phyloP scores from a whole-genome alignment of 768 basidiomycete genomes.

The Leccinum arenicola region DNA sequence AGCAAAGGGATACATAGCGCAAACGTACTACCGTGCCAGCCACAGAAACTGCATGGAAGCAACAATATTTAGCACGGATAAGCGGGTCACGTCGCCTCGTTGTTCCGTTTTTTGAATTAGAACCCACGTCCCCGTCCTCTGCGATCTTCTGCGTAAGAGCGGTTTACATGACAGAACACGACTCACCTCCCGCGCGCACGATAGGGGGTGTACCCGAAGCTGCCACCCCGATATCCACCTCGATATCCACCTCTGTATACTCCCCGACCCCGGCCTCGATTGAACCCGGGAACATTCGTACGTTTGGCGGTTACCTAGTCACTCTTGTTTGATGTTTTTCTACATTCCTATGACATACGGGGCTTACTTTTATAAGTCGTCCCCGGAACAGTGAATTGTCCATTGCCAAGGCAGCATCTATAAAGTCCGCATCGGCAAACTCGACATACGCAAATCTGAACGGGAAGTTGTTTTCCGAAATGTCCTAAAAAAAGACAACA shows the following conservation, averaged over 20 bases:
- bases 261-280: slow-evolving; percentile 77
- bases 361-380: slow-evolving; percentile 81
- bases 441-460: slow-evolving; percentile 96
- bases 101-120: slow-evolving; percentile 25
- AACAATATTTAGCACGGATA: slow-evolving; percentile 3
- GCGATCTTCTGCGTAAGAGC: slow-evolving; percentile 11
- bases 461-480: slow-evolving; percentile 11
- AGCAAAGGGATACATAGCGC: slow-evolving; percentile 27
- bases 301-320: slow-evolving; percentile 88
- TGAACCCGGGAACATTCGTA: slow-evolving; percentile 93
- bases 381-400: slow-evolving; percentile 97
- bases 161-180: slow-evolving; percentile 6
- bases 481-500: slow-evolving; percentile 10
- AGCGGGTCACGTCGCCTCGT: slow-evolving; percentile 18
- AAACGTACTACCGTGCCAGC: slow-evolving; percentile 14
- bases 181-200: slow-evolving; percentile 72
- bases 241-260: slow-evolving; percentile 58
- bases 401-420: slow-evolving; percentile 87
- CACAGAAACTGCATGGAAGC: slow-evolving; percentile 10
- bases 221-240: slow-evolving; percentile 58
- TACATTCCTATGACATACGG: background rate
- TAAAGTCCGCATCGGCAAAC: slow-evolving; percentile 89
- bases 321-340: background rate
- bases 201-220: slow-evolving; percentile 53
- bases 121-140: slow-evolving; percentile 78